Percentiles rank a stretch among this genome's conserved stretches.
Conservation (phyloP, 345 rosid species). For the Eucalyptus camaldulensis region DNA sequence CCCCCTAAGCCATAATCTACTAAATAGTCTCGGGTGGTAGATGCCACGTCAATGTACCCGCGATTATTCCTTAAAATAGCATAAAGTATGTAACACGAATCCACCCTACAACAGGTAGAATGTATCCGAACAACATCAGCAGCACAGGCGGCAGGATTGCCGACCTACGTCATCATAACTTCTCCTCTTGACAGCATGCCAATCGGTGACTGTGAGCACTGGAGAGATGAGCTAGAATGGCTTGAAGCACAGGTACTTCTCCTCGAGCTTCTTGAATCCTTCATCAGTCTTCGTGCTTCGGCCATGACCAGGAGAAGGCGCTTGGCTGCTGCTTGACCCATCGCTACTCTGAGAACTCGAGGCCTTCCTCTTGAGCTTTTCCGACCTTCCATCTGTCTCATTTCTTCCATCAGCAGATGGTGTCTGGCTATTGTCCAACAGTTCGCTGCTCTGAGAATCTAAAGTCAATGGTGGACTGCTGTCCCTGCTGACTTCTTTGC, state of each 20-base stretch:
- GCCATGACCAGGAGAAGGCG: not conserved
- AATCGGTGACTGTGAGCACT: not conserved
- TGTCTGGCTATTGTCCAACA: not conserved
- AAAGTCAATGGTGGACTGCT: not conserved
- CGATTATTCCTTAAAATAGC: not conserved
- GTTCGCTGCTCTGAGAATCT: not conserved
- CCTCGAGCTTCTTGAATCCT: not conserved
- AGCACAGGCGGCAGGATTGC: not conserved
- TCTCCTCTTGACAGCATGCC: not conserved
- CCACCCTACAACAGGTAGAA: not conserved
- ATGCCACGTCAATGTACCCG: not conserved
- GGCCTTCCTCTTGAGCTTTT: not conserved
- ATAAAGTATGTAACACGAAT: not conserved
- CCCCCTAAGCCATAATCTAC: not conserved
- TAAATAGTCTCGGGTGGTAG: not conserved
- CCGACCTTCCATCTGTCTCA: conserved; percentile 4
- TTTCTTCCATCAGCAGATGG: not conserved
- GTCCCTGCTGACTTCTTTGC: not conserved
- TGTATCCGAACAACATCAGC: not conserved
- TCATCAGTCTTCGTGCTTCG: not conserved
- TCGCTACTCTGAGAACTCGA: not conserved
- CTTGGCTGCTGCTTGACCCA: not conserved
- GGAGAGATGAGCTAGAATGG: conserved; percentile 7
- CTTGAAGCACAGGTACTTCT: conserved; percentile 11
- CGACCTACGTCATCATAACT: not conserved